Percentiles rank a stretch among this genome's conserved stretches.
phyloP scores from a whole-genome alignment of 148 eudicot genomes.

The Arbutus unedo region DNA sequence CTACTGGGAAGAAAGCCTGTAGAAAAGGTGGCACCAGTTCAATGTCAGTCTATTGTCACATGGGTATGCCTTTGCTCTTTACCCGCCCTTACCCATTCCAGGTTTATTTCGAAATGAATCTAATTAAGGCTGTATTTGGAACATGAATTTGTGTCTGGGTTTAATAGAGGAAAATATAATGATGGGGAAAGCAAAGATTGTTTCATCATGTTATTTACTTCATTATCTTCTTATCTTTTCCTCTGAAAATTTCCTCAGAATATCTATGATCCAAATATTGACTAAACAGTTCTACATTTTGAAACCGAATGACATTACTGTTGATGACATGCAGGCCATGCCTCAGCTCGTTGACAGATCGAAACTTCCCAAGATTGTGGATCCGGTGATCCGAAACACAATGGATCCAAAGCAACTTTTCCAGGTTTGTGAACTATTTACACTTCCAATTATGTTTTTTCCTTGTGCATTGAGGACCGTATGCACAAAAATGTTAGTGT shows the following conservation, averaged over 20 bases:
- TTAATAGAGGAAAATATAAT: background rate
- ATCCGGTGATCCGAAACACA: conserved; percentile 63
- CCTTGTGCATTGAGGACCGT: background rate
- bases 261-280: background rate
- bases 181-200: background rate
- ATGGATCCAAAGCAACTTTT: conserved; percentile 74
- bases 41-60: conserved; percentile 83
- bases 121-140: background rate
- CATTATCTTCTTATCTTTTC: background rate
- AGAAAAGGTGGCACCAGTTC: conserved; percentile 69
- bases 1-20: conserved; percentile 81
- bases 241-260: background rate
- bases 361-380: conserved; percentile 67
- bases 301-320: background rate
- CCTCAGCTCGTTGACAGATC: conserved; percentile 81
- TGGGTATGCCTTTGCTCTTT: conserved; percentile 51
- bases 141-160: background rate
- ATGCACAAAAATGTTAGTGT: background rate
- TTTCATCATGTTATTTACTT: background rate
- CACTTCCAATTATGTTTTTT: background rate
- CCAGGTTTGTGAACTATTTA: conserved; percentile 42
- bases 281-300: background rate
- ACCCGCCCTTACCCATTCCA: background rate
- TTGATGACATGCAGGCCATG: conserved; percentile 59
- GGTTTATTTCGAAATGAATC: background rate